phyloP scores from a whole-genome alignment of 805 yeast species.

The Candida boidinii region DNA sequence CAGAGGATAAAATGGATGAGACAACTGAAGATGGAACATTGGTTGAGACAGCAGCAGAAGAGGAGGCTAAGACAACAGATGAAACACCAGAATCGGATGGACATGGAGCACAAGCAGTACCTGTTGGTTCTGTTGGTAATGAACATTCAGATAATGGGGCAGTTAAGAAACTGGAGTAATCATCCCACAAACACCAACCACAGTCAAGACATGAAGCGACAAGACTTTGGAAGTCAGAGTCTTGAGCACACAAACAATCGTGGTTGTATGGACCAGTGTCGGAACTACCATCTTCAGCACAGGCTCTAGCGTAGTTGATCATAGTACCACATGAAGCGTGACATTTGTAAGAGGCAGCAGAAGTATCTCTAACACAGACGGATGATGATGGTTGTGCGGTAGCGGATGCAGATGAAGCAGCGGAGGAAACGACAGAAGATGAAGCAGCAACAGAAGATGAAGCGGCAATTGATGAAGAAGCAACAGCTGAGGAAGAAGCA shows the following conservation, averaged over 20 bases:
- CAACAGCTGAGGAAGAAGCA: background rate
- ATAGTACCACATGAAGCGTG: slow-evolving; percentile 25
- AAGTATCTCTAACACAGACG: too few relatives aligned
- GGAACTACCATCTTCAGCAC: slow-evolving; percentile 11
- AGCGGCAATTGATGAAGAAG: background rate
- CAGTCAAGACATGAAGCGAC: slow-evolving; percentile 27
- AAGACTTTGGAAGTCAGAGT: slow-evolving; percentile 16
- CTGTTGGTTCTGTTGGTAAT: slow-evolving; percentile 3
- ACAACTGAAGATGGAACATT: slow-evolving; percentile 15
- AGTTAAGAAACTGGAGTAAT: slow-evolving; percentile 4
- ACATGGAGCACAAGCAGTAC: slow-evolving; percentile 11
- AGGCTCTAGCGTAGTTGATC: slow-evolving; percentile 21
- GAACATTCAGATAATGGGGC: slow-evolving; percentile 5
- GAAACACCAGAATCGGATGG: slow-evolving; percentile 13
- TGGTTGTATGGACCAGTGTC: slow-evolving; percentile 23
- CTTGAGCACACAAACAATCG: slow-evolving; percentile 24
- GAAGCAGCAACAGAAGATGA: background rate
- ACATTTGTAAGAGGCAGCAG: slow-evolving; percentile 20
- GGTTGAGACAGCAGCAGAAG: slow-evolving; percentile 14
- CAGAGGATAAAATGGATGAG: slow-evolving; percentile 6
- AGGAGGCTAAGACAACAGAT: slow-evolving; percentile 12
- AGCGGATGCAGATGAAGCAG: slow-evolving; percentile 5
- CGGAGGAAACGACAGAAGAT: background rate
- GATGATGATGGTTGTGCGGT: slow-evolving; percentile 2
- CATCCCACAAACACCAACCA: slow-evolving; percentile 8